Evolutionary conservation across 768 basidiomycete species (phyloP).

Genomic region (Dacryopinax primogenitus): DNA sequence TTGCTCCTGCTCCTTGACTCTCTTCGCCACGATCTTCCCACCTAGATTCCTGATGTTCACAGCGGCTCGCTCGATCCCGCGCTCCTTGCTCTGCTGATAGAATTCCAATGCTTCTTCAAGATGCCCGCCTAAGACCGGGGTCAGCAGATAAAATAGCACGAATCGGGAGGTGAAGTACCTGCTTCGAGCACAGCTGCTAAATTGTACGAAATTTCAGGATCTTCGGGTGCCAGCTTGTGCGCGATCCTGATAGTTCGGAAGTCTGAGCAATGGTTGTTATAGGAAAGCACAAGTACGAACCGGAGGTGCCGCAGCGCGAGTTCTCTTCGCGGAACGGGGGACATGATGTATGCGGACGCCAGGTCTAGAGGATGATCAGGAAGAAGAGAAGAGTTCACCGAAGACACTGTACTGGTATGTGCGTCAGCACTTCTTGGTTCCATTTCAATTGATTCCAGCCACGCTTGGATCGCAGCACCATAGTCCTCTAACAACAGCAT

Average conservation of each 20-base stretch:
- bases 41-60: constrained; percentile 71
- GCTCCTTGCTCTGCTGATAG: constrained; percentile 66
- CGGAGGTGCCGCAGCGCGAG: constrained; percentile 73
- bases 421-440: constrained; percentile 77
- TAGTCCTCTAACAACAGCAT: constrained; percentile 52
- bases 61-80: constrained; percentile 68
- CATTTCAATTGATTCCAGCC: constrained; percentile 71
- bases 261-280: neutral
- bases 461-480: constrained; percentile 69
- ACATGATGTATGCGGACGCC: constrained; percentile 80
- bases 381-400: constrained; percentile 17
- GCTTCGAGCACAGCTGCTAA: constrained; percentile 84
- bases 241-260: constrained; percentile 45
- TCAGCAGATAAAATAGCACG: constrained; percentile 7
- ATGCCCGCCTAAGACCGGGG: constrained; percentile 43
- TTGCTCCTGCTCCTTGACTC: constrained; percentile 32
- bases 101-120: constrained; percentile 69
- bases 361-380: constrained; percentile 41
- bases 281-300: constrained; percentile 34
- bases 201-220: constrained; percentile 86
- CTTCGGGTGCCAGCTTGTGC: constrained; percentile 68
- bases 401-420: constrained; percentile 56
- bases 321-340: constrained; percentile 65
- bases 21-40: constrained; percentile 62
- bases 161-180: constrained; percentile 36